Evolutionary conservation across 2,329 filamentous ascomycete species (phyloP).

Genomic region (Penicillium sp.): DNA sequence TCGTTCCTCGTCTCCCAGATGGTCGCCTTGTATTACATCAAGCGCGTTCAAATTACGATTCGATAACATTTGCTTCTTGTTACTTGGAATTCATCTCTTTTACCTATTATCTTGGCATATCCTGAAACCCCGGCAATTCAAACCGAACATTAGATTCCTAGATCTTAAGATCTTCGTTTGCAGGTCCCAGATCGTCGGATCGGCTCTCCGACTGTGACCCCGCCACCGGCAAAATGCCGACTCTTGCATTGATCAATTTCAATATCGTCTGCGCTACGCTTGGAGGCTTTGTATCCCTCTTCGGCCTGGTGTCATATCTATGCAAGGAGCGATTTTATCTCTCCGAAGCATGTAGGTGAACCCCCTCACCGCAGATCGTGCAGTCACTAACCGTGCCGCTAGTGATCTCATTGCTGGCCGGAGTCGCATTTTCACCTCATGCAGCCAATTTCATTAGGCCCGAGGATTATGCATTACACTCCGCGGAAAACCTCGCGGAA

Average conservation of each 20-base stretch:
- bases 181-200: background rate
- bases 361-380: background rate
- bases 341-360: conserved; percentile 76
- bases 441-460: conserved; percentile 75
- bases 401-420: conserved; percentile 83
- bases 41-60: conserved; percentile 30
- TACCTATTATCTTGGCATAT: background rate
- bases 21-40: background rate
- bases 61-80: conserved; percentile 37
- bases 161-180: background rate
- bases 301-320: conserved; percentile 85
- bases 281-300: conserved; percentile 86
- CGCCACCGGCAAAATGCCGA: conserved; percentile 52
- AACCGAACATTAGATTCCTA: background rate
- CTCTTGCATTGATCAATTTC: conserved; percentile 70
- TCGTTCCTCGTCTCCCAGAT: background rate
- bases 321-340: conserved; percentile 89
- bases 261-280: conserved; percentile 79
- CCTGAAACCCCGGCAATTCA: background rate
- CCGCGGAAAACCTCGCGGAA: conserved; percentile 60
- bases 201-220: background rate
- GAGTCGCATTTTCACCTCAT: conserved; percentile 74
- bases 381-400: background rate
- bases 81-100: background rate
- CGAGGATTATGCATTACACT: conserved; percentile 67